Evolutionary conservation across 1,284 basidiomycete genomes (phyloP).

Genomic region (Ceratobasidium sp.): DNA sequence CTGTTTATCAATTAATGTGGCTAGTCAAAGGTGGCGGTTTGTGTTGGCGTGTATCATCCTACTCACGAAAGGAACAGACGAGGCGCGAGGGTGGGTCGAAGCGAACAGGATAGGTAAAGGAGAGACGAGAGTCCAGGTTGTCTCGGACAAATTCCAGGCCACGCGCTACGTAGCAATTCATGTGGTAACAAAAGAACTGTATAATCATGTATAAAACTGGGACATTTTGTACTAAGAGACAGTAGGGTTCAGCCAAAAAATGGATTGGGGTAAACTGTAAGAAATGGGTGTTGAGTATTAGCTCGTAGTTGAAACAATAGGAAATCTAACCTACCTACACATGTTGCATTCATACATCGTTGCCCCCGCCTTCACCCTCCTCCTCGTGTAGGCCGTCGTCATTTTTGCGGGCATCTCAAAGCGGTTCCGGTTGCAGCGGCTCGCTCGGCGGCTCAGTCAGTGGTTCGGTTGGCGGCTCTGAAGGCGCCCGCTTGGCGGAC

Average conservation of each 20-base stretch:
- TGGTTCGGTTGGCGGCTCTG: no score
- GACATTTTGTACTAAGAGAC: neutral
- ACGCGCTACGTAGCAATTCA: no score
- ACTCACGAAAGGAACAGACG: no score
- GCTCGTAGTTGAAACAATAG: neutral
- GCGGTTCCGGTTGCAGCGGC: slow-evolving; percentile 1
- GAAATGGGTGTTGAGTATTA: neutral
- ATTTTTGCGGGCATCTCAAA: neutral
- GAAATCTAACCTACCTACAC: neutral
- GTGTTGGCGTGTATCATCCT: no score
- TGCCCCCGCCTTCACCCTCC: neutral
- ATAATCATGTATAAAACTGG: neutral
- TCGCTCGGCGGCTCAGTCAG: no score
- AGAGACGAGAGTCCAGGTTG: no score
- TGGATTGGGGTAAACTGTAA: neutral
- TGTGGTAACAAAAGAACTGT: neutral
- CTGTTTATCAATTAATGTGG: no score
- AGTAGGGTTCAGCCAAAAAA: neutral
- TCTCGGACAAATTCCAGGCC: no score
- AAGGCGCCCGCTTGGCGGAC: neutral
- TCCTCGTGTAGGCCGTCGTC: slow-evolving; percentile 3
- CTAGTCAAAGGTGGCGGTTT: no score
- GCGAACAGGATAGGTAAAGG: no score
- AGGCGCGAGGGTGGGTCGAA: no score
- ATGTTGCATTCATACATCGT: neutral